Percentiles rank a stretch among this genome's conserved stretches.
Evolutionary conservation across 345 rosid species (phyloP).

Genomic region (Mangifera indica): DNA sequence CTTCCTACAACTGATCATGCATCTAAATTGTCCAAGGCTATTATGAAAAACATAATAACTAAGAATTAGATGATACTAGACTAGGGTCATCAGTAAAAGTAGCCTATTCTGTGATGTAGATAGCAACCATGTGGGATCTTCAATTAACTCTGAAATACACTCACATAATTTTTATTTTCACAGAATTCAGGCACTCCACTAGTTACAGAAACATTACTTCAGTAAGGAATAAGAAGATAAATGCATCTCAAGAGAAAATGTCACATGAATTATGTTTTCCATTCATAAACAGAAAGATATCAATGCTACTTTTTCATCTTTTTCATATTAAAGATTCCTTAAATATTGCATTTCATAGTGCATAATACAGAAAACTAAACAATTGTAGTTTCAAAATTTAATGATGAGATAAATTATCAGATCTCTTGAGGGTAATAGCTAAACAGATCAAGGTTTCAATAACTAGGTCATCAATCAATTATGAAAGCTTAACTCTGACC

Average conservation of each 20-base stretch:
- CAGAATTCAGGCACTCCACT: background rate
- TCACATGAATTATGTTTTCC: constrained; percentile 1
- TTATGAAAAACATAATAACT: background rate
- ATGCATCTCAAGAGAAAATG: background rate
- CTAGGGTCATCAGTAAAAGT: background rate
- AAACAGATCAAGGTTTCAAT: background rate
- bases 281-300: background rate
- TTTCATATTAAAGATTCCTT: background rate
- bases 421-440: background rate
- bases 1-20: background rate
- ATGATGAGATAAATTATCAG: background rate
- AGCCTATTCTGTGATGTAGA: background rate
- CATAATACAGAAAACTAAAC: background rate
- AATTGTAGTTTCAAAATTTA: background rate
- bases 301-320: background rate
- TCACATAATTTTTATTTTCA: background rate
- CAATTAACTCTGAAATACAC: background rate
- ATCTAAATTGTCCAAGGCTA: background rate
- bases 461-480: constrained; percentile 3
- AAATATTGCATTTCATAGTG: background rate
- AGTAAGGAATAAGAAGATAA: background rate
- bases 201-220: background rate
- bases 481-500: background rate
- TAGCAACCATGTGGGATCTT: background rate
- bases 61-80: background rate